Evolutionary conservation across 805 yeast genomes (phyloP), one percentile per base, ranked within the genome.

Genomic region (Candida maris): DNA sequence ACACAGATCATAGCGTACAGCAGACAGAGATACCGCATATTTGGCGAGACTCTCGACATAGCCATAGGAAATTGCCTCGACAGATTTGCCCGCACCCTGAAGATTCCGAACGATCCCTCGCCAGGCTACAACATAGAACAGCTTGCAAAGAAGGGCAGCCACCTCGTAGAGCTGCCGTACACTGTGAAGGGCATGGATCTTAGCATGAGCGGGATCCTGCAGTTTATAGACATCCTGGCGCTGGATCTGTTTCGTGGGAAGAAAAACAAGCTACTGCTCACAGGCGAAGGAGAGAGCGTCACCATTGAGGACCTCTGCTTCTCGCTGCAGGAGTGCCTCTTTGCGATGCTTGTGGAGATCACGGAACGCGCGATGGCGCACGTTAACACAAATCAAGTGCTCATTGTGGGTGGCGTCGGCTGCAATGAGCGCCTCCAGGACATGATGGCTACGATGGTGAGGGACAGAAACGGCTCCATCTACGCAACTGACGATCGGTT

Each of bases 321-420:
- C 54, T 86, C 97, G 6, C 65, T 93, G 45, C 98, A 93, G 55
- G 98, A 93, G 54, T 83, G 87, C 23, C 64, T 93, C 19, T 93
- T 85, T 59, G 88, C 97, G 8, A 93, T 93, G 98, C 71, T 93
- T 42, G 97, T 93, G 13, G 98, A 93, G 60, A 93, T 93, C 49
- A 93, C 98, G 0, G 98, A 93, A 57, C 70, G 98, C 26, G 98
- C 98, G 2, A 85, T 93, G 95, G 98, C 98, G 0, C 98, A 93
- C 55, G 97, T 91, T 3, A 80, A 81, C 49, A 74, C 94, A 3
- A 75, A 75, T 42, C 95, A 89, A 57, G 98, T 93, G 14, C 67
- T 93, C 32, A 86, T 93, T 34, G 98, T 93, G 3, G 98, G 98
- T 9, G 98, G 98, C 17, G 98, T 93, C n/a, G 98, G 98, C 0